phyloP scores from a whole-genome alignment of 1,284 basidiomycete species.

The Gomphus bonarii region DNA sequence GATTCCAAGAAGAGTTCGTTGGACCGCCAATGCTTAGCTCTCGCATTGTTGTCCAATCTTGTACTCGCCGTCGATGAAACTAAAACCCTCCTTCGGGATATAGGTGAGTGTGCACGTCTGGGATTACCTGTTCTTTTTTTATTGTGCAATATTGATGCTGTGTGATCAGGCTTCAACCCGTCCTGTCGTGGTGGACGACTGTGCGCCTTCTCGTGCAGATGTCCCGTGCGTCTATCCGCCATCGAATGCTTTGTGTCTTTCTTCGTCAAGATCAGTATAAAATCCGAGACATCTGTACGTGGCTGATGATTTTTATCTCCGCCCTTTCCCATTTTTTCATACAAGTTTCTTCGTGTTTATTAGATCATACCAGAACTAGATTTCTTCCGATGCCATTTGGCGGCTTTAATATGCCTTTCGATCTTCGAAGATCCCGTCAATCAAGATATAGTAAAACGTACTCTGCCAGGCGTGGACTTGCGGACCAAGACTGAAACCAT shows the following conservation, averaged over 20 bases:
- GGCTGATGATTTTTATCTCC: not conserved
- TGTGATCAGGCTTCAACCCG: slow-evolving; percentile 32
- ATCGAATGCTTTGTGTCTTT: slow-evolving; percentile 32
- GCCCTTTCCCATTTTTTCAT: not conserved
- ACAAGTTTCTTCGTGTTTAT: not conserved
- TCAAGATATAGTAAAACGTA: not conserved
- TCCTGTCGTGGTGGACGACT: slow-evolving; percentile 34
- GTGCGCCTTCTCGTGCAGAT: slow-evolving; percentile 42
- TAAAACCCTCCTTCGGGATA: slow-evolving; percentile 31
- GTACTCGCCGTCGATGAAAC: slow-evolving; percentile 45
- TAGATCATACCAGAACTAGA: slow-evolving; percentile 25
- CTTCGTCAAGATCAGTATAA: slow-evolving; percentile 10
- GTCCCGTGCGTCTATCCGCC: slow-evolving; percentile 29
- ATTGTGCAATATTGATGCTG: slow-evolving; percentile 8
- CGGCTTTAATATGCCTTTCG: slow-evolving; percentile 62
- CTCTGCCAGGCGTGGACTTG: not conserved
- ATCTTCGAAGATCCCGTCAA: slow-evolving; percentile 29
- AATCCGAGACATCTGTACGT: slow-evolving; percentile 13
- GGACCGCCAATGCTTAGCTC: slow-evolving; percentile 57
- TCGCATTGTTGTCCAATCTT: slow-evolving; percentile 63
- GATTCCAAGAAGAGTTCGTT: slow-evolving; percentile 30
- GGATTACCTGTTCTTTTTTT: slow-evolving; percentile 27
- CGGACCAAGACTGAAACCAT: not conserved
- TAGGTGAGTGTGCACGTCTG: slow-evolving; percentile 16
- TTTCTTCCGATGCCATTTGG: slow-evolving; percentile 57